Percentiles rank a stretch among this genome's conserved stretches.
phyloP scores from a whole-genome alignment of 1,284 basidiomycete genomes.

The Kwoniella shivajii region DNA sequence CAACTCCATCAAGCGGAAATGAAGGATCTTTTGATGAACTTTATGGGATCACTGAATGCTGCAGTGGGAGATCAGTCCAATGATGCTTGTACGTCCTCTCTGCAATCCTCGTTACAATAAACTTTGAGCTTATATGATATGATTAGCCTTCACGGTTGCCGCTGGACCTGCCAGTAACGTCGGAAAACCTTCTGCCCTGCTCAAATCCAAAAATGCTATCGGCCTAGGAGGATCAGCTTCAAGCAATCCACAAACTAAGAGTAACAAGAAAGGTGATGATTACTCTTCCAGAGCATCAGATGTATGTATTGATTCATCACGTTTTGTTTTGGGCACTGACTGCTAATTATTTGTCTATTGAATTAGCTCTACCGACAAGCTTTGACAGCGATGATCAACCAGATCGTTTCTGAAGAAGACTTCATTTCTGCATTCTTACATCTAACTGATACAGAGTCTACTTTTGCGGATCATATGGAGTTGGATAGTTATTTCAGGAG shows the following conservation, averaged over 20 bases:
- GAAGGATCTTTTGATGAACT: slow-evolving; percentile 67
- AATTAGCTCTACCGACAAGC: slow-evolving; percentile 71
- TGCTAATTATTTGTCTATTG: background rate
- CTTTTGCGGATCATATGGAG: slow-evolving; percentile 94
- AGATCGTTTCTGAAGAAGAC: slow-evolving; percentile 78
- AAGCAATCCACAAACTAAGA: slow-evolving; percentile 51
- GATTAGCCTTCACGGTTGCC: slow-evolving; percentile 17
- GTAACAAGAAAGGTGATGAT: slow-evolving; percentile 35
- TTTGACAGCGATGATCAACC: slow-evolving; percentile 73
- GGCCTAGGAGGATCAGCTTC: slow-evolving; percentile 25
- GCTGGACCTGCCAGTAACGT: slow-evolving; percentile 2
- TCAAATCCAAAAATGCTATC: slow-evolving; percentile 43
- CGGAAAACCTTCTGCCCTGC: slow-evolving; percentile 38
- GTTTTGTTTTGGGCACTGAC: background rate
- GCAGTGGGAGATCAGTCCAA: slow-evolving; percentile 62
- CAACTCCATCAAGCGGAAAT: slow-evolving; percentile 79
- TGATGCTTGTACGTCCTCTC: slow-evolving; percentile 38
- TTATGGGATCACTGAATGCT: slow-evolving; percentile 67
- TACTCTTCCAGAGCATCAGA: slow-evolving; percentile 57
- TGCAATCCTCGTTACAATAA: background rate
- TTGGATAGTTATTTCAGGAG: slow-evolving; percentile 92
- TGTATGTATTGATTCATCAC: slow-evolving; percentile 53
- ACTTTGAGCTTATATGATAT: background rate
- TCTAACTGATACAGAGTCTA: slow-evolving; percentile 81
- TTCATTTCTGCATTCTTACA: slow-evolving; percentile 92